phyloP scores from a whole-genome alignment of 495 filamentous ascomycete species.

The Paragyromitra xinjiangensis region DNA sequence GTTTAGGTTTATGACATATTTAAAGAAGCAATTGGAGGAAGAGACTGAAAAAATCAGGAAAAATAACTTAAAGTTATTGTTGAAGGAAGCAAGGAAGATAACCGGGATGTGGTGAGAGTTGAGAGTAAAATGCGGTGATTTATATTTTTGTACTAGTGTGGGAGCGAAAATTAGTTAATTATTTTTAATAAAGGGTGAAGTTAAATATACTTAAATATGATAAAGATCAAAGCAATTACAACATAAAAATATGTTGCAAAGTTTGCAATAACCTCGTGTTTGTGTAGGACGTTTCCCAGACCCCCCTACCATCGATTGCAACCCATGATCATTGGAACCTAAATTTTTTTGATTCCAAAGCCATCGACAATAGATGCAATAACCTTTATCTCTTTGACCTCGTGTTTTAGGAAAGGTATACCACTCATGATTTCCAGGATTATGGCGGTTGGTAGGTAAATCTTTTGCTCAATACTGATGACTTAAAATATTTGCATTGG shows the following conservation, averaged over 20 bases:
- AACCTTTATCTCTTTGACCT: neutral
- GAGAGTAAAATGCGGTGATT: neutral
- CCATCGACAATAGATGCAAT: neutral
- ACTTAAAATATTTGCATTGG: too few species aligned
- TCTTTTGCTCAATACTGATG: too few species aligned
- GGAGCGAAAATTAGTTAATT: too few species aligned
- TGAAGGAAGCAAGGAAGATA: neutral
- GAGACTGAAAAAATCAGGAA: neutral
- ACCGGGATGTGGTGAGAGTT: neutral
- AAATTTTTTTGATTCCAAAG: neutral
- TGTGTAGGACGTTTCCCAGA: neutral
- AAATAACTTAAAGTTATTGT: neutral
- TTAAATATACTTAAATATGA: neutral
- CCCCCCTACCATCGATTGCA: neutral
- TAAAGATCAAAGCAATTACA: neutral
- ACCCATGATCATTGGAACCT: neutral
- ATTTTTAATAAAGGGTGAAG: too few species aligned
- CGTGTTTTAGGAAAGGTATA: neutral
- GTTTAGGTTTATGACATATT: neutral
- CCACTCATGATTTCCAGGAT: neutral
- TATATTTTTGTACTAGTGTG: too few species aligned
- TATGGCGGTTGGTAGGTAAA: neutral
- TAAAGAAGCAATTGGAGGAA: neutral
- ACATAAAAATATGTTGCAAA: neutral
- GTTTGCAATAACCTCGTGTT: neutral